phyloP scores from a whole-genome alignment of 345 rosid genomes.

The Populus simonii region DNA sequence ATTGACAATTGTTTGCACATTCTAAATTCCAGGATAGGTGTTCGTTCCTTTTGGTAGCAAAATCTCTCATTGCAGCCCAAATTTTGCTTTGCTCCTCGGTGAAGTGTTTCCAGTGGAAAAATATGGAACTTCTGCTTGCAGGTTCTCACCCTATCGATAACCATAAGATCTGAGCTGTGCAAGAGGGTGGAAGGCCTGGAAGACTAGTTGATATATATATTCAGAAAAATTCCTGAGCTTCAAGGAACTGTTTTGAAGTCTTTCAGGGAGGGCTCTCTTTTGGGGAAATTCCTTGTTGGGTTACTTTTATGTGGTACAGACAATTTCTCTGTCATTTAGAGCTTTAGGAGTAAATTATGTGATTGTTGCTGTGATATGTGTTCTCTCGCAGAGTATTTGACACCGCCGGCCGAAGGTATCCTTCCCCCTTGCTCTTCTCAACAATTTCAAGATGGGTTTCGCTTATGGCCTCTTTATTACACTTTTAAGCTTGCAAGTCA shows the following conservation, averaged over 20 bases:
- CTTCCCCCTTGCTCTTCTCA: conserved; percentile 77
- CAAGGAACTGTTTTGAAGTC: conserved; percentile 74
- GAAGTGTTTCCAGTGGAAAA: conserved; percentile 18
- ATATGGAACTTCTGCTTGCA: conserved; percentile 10
- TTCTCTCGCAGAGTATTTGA: conserved; percentile 82
- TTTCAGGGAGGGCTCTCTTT: conserved; percentile 80
- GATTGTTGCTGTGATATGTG: conserved; percentile 82
- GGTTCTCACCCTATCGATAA: conserved; percentile 19
- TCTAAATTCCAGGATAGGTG: not conserved
- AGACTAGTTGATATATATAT: conserved; percentile 61
- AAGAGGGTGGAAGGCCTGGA: conserved; percentile 59
- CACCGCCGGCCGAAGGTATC: conserved; percentile 81
- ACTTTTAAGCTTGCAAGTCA: conserved; percentile 90
- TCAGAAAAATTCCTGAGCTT: conserved; percentile 65
- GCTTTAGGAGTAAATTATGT: conserved; percentile 93
- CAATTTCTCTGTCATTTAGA: conserved; percentile 83
- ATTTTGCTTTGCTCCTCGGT: conserved; percentile 20
- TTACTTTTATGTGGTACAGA: conserved; percentile 88
- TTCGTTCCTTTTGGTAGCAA: not conserved
- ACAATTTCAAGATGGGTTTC: conserved; percentile 96
- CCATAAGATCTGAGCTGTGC: conserved; percentile 52
- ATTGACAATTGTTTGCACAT: not conserved
- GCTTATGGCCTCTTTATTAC: conserved; percentile 89
- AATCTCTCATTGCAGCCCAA: conserved; percentile 41
- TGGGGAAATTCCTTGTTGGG: conserved; percentile 85